Conservation (phyloP, 345 rosid genomes). For the Conringia planisiliqua region DNA sequence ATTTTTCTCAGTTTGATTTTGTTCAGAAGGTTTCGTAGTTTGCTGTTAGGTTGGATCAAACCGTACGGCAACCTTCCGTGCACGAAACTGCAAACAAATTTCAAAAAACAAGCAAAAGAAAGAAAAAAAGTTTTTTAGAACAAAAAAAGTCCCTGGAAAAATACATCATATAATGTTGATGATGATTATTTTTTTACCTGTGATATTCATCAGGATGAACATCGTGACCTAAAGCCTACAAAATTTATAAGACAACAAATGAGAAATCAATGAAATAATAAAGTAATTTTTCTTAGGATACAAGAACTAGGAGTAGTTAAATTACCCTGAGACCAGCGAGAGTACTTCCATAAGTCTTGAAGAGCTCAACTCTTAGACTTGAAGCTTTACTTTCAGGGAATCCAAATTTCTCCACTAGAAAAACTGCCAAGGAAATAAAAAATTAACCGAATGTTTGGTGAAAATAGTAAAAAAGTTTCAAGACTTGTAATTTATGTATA, state of each 20-base stretch:
- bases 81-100: constrained; percentile 53
- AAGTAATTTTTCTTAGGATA: not conserved
- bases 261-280: not conserved
- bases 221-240: constrained; percentile 73
- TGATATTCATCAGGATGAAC: constrained; percentile 84
- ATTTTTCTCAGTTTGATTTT: constrained; percentile 69
- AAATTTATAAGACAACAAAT: not conserved
- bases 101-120: not conserved
- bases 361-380: constrained; percentile 65
- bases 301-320: not conserved
- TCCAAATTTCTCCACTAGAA: constrained; percentile 72
- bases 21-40: constrained; percentile 55
- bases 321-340: constrained; percentile 88
- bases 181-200: constrained; percentile 38
- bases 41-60: constrained; percentile 61
- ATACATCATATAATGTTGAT: not conserved
- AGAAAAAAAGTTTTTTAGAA: not conserved
- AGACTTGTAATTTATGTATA: not conserved
- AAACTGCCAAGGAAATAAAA: constrained; percentile 39
- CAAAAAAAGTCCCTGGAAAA: not conserved
- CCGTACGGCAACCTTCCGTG: constrained; percentile 95
- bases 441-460: not conserved
- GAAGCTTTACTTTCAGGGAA: constrained; percentile 56
- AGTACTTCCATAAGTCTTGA: constrained; percentile 85
- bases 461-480: not conserved